Evolutionary conservation across 768 basidiomycete species (phyloP), one percentile per base, ranked within the genome.

Genomic region (Clathrus columnatus): DNA sequence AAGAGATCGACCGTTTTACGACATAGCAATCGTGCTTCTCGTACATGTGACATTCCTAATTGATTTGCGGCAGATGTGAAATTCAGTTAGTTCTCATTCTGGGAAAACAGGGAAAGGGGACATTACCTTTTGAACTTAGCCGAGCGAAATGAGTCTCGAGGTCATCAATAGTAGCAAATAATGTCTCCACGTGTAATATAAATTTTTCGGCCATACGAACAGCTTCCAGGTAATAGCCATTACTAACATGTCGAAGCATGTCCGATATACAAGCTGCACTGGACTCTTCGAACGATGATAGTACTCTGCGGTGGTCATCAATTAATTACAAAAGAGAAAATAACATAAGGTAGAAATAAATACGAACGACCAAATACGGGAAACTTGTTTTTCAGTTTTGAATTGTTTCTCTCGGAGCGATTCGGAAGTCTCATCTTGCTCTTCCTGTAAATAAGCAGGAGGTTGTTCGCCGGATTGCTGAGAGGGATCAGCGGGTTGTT

Each of bases 131-230:
- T 67, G 85, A 79, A 62, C 77, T 83, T 36, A 88, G 78, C 43
- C 79, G 75, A 17, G 82, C 75, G 65, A 95, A 99, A 62, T 91
- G 81, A 59, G 81, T 87, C 68, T 96, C 93, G 44, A 99, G 80
- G 69, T 98, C 94, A 67, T 99, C 96, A 61, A 98, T 93, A 14
- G 91, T 89, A 18, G 91, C 92, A 62, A 99, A 99, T 20, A 99
- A 79, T 45, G 95, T 91, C 69, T 99, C 96, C 52, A 99, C 96
- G 66, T 99, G 95, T 18, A 98, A 75, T 62, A 98, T 97, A 65
- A 99, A 99, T 74, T 88, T 91, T 72, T 99, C 96, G 11, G 96
- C 95, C 89, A 98, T 91, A 61, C 91, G 81, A 64, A 99, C 93
- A 50, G 94, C 95, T 63, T 98, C 95, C 55, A 96, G 78, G 70